Evolutionary conservation across 2,329 filamentous ascomycete species (phyloP), one percentile per base, ranked within the genome.

Genomic region (Aureobasidium melanogenum): DNA sequence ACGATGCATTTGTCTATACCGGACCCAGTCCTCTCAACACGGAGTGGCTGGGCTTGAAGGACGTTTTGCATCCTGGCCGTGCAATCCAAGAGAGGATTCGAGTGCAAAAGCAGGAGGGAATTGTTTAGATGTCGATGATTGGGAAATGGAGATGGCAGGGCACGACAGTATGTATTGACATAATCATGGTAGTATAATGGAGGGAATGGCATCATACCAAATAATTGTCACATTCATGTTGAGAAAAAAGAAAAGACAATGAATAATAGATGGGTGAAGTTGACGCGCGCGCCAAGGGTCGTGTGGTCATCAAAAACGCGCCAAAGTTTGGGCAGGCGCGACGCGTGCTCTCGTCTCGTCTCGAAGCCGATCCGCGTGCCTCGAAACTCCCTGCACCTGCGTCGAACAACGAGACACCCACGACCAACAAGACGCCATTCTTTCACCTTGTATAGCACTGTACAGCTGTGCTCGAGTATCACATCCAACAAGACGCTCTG

Each of bases 1-100:
- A 89, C 68, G 86, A 89, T 70, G 69, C 83, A 2, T 84, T 88
- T 70, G 76, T 89, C 47, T 88, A 84, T 69, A 86, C 83, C 0
- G 86, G 85, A 15, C 70, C 68, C 1, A 67, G 83, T 22, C 85
- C 85, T 3, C 76, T 88, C 65, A 88, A 88, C 70, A 83, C 77
- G 0, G 84, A 84, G 0, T 84, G 76, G 71, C 64, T 71, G 24
- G 70, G 70, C 7, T 54, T 71, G 10, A 63, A 61, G 41, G 62
- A 68, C 30, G 34, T 68, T 12, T 12, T 65, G 19, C 64, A 68
- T 56, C 68, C 68, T 28, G 52, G 62, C 17, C 36, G 57, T 26
- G 65, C 67, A 5, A 50, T 68, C 12, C 41, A 34, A 12, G 60
- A 64, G 5, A 61, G 69, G 7, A 44, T 68, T 15, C 44, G 64